These are phyloP conservation scores for Meripilus lineatus DNA, from an alignment of 1,284 basidiomycete genomes.

Conservation along the genomic window DNA sequence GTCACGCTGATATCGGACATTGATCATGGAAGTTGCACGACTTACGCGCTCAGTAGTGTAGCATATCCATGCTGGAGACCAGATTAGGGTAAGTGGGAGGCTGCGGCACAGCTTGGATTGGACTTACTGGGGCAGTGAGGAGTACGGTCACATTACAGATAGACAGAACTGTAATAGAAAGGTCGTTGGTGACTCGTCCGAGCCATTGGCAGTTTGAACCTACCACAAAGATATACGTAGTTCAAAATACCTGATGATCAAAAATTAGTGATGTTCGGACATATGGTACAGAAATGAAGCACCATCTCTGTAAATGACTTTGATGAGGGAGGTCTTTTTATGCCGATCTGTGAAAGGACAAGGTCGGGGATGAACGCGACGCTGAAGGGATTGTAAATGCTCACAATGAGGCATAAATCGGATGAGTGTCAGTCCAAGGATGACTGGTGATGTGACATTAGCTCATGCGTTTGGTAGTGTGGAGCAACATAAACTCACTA, in stretches of 20 bases:
- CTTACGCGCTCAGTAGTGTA: slow-evolving; percentile 9
- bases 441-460: slow-evolving; percentile 1
- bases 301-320: slow-evolving; percentile 10
- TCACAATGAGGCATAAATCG: slow-evolving; percentile 1
- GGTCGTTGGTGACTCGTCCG: neutral
- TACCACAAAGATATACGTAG: slow-evolving; percentile 10
- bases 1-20: neutral
- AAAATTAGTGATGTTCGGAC: neutral
- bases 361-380: neutral
- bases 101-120: too few species aligned
- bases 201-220: neutral
- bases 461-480: neutral
- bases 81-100: neutral
- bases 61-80: slow-evolving; percentile 6
- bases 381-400: neutral
- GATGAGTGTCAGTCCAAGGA: slow-evolving; percentile 6
- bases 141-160: slow-evolving; percentile 11
- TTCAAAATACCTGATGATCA: slow-evolving; percentile 4
- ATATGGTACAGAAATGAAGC: neutral
- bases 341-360: neutral
- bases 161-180: slow-evolving; percentile 5
- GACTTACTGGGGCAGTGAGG: slow-evolving; percentile 9
- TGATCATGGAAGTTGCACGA: neutral
- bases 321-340: slow-evolving; percentile 4
- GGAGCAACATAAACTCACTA: slow-evolving; percentile 1